Evolutionary conservation across 805 yeast genomes (phyloP), one percentile per base, ranked within the genome.

Genomic region (Candida boleticola): DNA sequence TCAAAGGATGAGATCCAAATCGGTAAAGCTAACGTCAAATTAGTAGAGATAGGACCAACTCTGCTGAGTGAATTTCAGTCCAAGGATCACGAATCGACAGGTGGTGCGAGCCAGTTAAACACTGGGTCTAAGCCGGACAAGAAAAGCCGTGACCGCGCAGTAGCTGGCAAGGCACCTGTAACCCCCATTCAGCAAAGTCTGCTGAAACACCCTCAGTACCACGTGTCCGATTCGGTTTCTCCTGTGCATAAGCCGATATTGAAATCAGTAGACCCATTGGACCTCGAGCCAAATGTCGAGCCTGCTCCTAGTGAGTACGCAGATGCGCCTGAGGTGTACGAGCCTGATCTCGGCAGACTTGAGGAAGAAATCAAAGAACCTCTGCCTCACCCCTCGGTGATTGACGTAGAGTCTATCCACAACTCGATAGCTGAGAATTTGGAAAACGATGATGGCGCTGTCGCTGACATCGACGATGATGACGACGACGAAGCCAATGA

Each of bases 281-380:
- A 23, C 27, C 27, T 11, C 11, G 27, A 23, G 11, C 27, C 27
- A 7, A 23, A 23, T 11, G 27, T 23, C 10, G 27, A 23, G 11
- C 27, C 7, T 23, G 27, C 7, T 23, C 27, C 27, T 7, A 23
- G 27, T 11, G 27, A 23, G 27, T 31, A 16, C 35, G 35, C 11
- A 5, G 19, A 11, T 17, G 35, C 18, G 18, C 35, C 35, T 5
- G 21, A 31, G 16, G 35, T 13, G 18, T 31, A 31, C 22, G 35
- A 6, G 20, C 22, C 35, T 14, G 35, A 31, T 5, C 11, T 9
- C 5, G n/a, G 19, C 21, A 7, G 18, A 6, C 16, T 29, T n/a
- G 41, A 38, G 10, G 35, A 19, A 10, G 20, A 14, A 13, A 9
- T 38, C n/a, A 38, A 38, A 25, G 41, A 38, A 29, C 41, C 41